phyloP scores from a whole-genome alignment of 2,329 filamentous ascomycete species.

The Neonectria hederae region DNA sequence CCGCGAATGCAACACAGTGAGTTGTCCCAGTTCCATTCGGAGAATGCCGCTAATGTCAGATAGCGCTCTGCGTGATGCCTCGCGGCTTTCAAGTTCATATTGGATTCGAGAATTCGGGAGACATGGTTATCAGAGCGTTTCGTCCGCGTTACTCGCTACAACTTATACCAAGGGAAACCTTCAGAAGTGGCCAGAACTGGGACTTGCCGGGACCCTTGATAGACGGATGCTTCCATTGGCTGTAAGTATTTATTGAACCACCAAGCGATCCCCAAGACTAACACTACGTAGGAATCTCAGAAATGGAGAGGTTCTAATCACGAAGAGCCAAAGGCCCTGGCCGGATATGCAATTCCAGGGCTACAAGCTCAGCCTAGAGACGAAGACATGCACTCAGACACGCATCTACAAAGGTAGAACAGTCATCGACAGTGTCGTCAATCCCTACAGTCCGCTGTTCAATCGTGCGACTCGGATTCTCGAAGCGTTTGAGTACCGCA shows the following conservation, averaged over 20 bases:
- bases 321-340: conserved; percentile 30
- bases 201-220: conserved; percentile 63
- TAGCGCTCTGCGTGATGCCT: conserved; percentile 25
- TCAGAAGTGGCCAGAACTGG: conserved; percentile 21
- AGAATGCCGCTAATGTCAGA: not conserved
- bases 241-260: conserved; percentile 42
- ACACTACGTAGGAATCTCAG: conserved; percentile 27
- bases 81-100: conserved; percentile 62
- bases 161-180: conserved; percentile 32
- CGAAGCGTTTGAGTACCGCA: conserved; percentile 31
- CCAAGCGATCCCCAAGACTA: not conserved
- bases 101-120: conserved; percentile 42
- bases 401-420: not conserved
- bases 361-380: conserved; percentile 26
- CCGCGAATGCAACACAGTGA: conserved; percentile 62
- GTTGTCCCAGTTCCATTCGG: not conserved
- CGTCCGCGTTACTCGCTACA: conserved; percentile 30
- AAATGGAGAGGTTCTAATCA: conserved; percentile 33
- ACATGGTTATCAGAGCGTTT: conserved; percentile 43
- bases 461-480: conserved; percentile 33
- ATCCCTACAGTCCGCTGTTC: conserved; percentile 36
- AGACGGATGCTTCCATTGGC: conserved; percentile 65
- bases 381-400: conserved; percentile 24
- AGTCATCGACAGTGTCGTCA: conserved; percentile 29
- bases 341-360: conserved; percentile 18